phyloP scores from a whole-genome alignment of 2,329 filamentous ascomycete genomes.

The Xylariales sp. region DNA sequence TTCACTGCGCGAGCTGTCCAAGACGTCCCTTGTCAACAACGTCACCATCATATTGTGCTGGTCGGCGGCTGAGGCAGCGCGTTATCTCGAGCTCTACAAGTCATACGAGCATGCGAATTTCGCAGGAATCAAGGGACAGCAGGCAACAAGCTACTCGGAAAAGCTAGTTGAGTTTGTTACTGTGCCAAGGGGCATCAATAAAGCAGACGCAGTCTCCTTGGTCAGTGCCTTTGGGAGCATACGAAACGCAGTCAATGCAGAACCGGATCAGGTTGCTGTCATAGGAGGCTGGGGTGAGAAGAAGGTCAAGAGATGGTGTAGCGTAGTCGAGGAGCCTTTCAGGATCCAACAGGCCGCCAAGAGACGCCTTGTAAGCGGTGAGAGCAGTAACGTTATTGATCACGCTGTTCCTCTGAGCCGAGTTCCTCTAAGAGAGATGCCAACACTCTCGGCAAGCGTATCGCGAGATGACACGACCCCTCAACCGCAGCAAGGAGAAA shows the following conservation, averaged over 20 bases:
- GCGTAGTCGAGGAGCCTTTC: conserved; percentile 80
- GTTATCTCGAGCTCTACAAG: conserved; percentile 94
- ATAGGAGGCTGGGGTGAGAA: conserved; percentile 94
- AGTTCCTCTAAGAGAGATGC: conserved; percentile 38
- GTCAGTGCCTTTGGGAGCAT: conserved; percentile 91
- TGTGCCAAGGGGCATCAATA: conserved; percentile 83
- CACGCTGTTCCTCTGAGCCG: conserved; percentile 35
- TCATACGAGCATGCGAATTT: conserved; percentile 82
- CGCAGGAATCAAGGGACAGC: conserved; percentile 77
- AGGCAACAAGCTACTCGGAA: conserved; percentile 78
- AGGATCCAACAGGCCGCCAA: conserved; percentile 67
- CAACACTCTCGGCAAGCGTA: conserved; percentile 18
- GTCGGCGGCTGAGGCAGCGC: conserved; percentile 87
- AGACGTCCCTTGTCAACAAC: conserved; percentile 88
- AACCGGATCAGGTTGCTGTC: conserved; percentile 75
- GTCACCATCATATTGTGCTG: conserved; percentile 90
- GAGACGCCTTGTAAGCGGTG: conserved; percentile 24
- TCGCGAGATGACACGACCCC: conserved; percentile 19
- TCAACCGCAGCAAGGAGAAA: conserved; percentile 17
- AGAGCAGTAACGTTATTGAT: conserved; percentile 25
- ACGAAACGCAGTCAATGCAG: conserved; percentile 79
- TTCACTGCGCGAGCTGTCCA: conserved; percentile 80
- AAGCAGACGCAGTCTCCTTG: conserved; percentile 85
- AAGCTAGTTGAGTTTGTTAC: conserved; percentile 91
- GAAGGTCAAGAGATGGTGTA: conserved; percentile 85